These are phyloP conservation scores for Colletotrichum euphorbiae DNA, from an alignment of 2,329 filamentous ascomycete genomes.

Conservation along the genomic window DNA sequence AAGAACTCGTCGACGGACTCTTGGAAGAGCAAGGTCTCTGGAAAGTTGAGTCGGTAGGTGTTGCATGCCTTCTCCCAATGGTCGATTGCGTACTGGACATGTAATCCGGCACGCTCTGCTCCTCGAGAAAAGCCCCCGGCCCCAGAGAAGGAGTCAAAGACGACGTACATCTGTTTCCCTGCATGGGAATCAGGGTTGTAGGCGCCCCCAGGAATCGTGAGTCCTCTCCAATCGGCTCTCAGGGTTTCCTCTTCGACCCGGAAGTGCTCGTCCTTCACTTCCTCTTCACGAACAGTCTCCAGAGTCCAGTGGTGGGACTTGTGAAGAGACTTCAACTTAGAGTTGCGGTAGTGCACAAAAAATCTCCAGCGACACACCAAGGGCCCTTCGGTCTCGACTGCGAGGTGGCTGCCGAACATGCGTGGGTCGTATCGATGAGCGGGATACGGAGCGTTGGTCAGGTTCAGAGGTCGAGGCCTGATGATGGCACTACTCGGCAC, in stretches of 20 bases:
- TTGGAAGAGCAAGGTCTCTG: conserved; percentile 59
- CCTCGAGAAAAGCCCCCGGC: conserved; percentile 78
- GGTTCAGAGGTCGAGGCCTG: conserved; percentile 55
- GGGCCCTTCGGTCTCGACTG: conserved; percentile 46
- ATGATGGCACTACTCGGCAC: conserved; percentile 54
- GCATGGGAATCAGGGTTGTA: not conserved
- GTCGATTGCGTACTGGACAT: conserved; percentile 73
- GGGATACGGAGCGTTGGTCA: conserved; percentile 68
- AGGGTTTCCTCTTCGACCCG: conserved; percentile 47
- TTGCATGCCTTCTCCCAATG: conserved; percentile 64
- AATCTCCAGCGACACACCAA: conserved; percentile 67
- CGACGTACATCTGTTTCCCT: conserved; percentile 66
- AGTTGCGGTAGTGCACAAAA: conserved; percentile 48
- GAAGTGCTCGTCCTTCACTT: conserved; percentile 48
- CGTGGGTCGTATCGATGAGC: conserved; percentile 45
- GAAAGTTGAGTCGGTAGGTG: conserved; percentile 72
- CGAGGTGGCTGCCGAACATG: conserved; percentile 41
- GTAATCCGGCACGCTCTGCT: conserved; percentile 67
- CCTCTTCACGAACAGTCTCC: conserved; percentile 46
- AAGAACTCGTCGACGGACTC: conserved; percentile 64
- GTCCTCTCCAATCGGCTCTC: conserved; percentile 53
- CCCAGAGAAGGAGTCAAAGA: conserved; percentile 79
- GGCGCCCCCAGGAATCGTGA: conserved; percentile 53
- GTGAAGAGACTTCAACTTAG: conserved; percentile 37
- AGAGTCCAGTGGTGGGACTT: conserved; percentile 52